Conservation (phyloP, 176 grass and related monocot genomes). For the Olyra latifolia region DNA sequence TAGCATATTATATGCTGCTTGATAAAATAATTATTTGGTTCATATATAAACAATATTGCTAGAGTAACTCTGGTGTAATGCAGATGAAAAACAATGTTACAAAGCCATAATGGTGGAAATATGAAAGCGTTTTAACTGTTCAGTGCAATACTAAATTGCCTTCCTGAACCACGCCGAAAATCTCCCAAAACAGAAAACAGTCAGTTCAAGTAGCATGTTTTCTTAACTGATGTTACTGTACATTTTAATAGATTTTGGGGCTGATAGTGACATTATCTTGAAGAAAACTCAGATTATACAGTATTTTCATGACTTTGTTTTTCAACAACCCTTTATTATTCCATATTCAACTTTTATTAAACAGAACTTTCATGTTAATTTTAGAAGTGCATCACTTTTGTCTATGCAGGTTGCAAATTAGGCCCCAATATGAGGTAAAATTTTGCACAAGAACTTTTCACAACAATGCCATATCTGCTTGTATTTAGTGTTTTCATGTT, state of each 20-base stretch:
- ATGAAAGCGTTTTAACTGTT: background rate
- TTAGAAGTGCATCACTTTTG: background rate
- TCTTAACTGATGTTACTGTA: background rate
- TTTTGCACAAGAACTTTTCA: background rate
- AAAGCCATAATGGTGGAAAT: background rate
- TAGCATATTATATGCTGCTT: background rate
- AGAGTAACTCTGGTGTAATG: background rate
- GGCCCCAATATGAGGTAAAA: background rate
- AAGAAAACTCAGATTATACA: background rate
- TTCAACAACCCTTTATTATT: constrained; percentile 1
- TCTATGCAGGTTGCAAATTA: background rate
- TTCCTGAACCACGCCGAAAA: background rate
- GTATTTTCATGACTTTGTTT: background rate
- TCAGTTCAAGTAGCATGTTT: background rate
- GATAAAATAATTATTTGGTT: background rate
- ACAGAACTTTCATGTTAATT: background rate
- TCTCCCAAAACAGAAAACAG: background rate
- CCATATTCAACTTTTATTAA: background rate
- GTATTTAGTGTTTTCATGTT: background rate
- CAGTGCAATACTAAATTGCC: background rate
- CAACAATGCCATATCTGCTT: background rate
- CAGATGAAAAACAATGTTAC: background rate
- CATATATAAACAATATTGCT: background rate
- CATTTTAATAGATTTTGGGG: background rate
- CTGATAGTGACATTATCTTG: background rate